Evolutionary conservation across 129 eudicot genomes (phyloP).

Genomic region (sunflower (Helianthus annuus)): HanXRQr2.0-SUNRISE NC_035435.2:173310500-173310999

Average conservation of each 20-base stretch:
- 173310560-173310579: neutral
- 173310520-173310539: neutral
- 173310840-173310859: slow-evolving; percentile 6
- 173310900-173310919: neutral
- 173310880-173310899: neutral
- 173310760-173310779: neutral
- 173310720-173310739: slow-evolving; percentile 33
- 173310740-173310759: neutral
- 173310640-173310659: slow-evolving; percentile 34
- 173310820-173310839: slow-evolving; percentile 12
- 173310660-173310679: slow-evolving; percentile 30
- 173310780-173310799: neutral
- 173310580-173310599: slow-evolving; percentile 21
- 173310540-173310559: slow-evolving; percentile 1
- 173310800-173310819: neutral
- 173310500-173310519: slow-evolving; percentile 3
- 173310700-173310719: slow-evolving; percentile 16
- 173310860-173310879: neutral
- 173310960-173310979: slow-evolving; percentile 26
- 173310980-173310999: slow-evolving; percentile 8
- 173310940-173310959: slow-evolving; percentile 31
- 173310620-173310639: neutral
- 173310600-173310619: slow-evolving; percentile 17
- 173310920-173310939: slow-evolving; percentile 19
- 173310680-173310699: slow-evolving; percentile 41